Conservation (phyloP, 2,329 filamentous ascomycete genomes). For the Sarocladium kiliense region DNA sequence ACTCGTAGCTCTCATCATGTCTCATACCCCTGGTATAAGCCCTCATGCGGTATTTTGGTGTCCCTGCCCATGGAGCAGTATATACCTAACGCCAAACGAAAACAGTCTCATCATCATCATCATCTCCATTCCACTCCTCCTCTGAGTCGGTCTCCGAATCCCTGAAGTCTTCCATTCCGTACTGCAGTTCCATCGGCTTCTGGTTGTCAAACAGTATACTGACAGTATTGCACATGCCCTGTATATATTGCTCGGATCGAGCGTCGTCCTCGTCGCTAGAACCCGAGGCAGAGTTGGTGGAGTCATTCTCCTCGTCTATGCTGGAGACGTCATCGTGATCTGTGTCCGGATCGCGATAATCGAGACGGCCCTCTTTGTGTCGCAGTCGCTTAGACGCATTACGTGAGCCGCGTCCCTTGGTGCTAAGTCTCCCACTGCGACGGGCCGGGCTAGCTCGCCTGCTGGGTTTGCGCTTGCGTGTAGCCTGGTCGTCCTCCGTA, state of each 20-base stretch:
- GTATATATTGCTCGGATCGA: conserved; percentile 36
- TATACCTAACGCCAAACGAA: conserved; percentile 20
- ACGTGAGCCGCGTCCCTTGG: conserved; percentile 10
- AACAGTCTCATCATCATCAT: conserved; percentile 37
- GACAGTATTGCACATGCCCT: conserved; percentile 67
- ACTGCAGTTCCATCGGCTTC: conserved; percentile 63
- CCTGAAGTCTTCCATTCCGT: conserved; percentile 67
- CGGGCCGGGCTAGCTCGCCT: conserved; percentile 21
- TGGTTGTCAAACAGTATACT: conserved; percentile 72
- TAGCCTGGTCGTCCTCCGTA: not conserved
- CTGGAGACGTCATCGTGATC: conserved; percentile 36
- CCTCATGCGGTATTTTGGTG: too few species aligned
- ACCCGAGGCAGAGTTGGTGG: conserved; percentile 15
- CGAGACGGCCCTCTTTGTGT: conserved; percentile 17
- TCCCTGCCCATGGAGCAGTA: not conserved
- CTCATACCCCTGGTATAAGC: too few species aligned
- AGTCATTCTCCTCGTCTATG: conserved; percentile 3
- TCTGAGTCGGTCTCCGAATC: conserved; percentile 51
- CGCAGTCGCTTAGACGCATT: conserved; percentile 13
- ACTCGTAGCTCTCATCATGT: too few species aligned
- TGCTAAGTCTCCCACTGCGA: conserved; percentile 30
- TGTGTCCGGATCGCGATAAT: conserved; percentile 42
- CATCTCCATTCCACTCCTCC: conserved; percentile 54
- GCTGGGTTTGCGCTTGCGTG: conserved; percentile 11
- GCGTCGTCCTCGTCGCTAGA: conserved; percentile 13